Conservation (phyloP, 1,139 yeast genomes). For the Arxiozyma telluris region DNA sequence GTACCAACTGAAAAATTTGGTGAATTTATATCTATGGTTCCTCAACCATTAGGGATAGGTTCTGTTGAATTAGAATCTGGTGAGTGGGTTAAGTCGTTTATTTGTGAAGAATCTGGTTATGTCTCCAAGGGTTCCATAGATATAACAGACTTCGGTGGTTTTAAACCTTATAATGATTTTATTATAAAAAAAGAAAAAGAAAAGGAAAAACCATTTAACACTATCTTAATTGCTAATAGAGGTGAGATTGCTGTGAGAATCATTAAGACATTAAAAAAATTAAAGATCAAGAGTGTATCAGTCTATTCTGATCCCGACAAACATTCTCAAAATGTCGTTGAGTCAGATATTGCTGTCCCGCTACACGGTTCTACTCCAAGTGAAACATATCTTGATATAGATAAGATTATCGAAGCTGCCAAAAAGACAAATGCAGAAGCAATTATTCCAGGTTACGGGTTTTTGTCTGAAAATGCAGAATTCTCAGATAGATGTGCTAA, state of each 20-base stretch:
- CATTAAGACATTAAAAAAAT: constrained; percentile 72
- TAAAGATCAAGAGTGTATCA: constrained; percentile 73
- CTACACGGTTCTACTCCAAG: constrained; percentile 78
- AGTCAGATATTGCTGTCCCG: constrained; percentile 75
- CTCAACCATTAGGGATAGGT: constrained; percentile 93
- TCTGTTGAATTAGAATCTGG: constrained; percentile 75
- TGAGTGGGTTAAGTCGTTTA: constrained; percentile 80
- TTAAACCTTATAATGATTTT: constrained; percentile 59
- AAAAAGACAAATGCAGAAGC: constrained; percentile 80
- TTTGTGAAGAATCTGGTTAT: constrained; percentile 87
- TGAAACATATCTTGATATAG: constrained; percentile 78
- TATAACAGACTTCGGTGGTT: constrained; percentile 78
- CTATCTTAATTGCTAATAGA: constrained; percentile 89
- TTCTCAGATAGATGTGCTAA: constrained; percentile 78
- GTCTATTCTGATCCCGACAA: constrained; percentile 86
- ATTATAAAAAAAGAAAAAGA: constrained; percentile 14
- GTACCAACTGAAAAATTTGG: constrained; percentile 75
- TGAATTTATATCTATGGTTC: constrained; percentile 74
- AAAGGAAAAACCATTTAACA: constrained; percentile 53
- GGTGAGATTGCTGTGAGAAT: constrained; percentile 97
- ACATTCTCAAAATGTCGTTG: constrained; percentile 73
- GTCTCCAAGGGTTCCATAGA: constrained; percentile 61
- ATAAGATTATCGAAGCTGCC: constrained; percentile 79
- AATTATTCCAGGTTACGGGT: constrained; percentile 95
- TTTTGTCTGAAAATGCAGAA: constrained; percentile 91